Evolutionary conservation across 2,329 filamentous ascomycete species (phyloP).

Genomic region (Hypocrella siamensis): DNA sequence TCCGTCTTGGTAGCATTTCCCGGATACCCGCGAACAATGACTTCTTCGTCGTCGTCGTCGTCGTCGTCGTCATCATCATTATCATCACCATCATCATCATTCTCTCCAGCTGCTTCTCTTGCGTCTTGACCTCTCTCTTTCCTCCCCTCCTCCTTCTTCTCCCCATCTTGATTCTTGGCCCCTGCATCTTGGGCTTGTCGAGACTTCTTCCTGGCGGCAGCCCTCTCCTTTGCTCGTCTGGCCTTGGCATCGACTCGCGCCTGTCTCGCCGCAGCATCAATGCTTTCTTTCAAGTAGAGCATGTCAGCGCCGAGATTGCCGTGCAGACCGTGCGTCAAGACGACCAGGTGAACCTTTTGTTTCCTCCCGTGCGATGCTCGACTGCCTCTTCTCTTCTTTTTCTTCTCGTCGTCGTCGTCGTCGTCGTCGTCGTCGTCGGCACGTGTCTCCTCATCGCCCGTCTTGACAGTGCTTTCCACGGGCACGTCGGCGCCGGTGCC

Average conservation of each 20-base stretch:
- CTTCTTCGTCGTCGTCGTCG: conserved; percentile 62
- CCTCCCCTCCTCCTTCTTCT: neutral
- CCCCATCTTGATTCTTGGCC: neutral
- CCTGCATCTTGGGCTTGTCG: conserved; percentile 1
- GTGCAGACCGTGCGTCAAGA: conserved; percentile 87
- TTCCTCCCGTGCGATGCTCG: conserved; percentile 41
- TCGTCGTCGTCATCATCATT: conserved; percentile 27
- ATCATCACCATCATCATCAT: conserved; percentile 9
- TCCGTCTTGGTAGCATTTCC: conserved; percentile 88
- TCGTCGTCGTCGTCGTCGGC: conserved; percentile 5
- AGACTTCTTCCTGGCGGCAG: conserved; percentile 10
- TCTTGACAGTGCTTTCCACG: conserved; percentile 17
- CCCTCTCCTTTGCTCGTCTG: conserved; percentile 36
- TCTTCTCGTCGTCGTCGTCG: conserved; percentile 45
- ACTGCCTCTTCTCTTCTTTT: conserved; percentile 52
- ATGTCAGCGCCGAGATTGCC: conserved; percentile 94
- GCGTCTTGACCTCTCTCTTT: conserved; percentile 7
- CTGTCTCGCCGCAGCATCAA: conserved; percentile 67
- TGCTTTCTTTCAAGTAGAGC: conserved; percentile 94
- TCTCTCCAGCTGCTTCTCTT: neutral
- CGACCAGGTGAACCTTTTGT: conserved; percentile 77
- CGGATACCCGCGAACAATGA: conserved; percentile 78
- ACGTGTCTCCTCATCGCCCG: conserved; percentile 14
- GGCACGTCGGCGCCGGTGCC: conserved; percentile 13
- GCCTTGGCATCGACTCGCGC: conserved; percentile 53